Conservation (phyloP, 2,329 filamentous ascomycete species). For the Paecilomyces niveus region DNA sequence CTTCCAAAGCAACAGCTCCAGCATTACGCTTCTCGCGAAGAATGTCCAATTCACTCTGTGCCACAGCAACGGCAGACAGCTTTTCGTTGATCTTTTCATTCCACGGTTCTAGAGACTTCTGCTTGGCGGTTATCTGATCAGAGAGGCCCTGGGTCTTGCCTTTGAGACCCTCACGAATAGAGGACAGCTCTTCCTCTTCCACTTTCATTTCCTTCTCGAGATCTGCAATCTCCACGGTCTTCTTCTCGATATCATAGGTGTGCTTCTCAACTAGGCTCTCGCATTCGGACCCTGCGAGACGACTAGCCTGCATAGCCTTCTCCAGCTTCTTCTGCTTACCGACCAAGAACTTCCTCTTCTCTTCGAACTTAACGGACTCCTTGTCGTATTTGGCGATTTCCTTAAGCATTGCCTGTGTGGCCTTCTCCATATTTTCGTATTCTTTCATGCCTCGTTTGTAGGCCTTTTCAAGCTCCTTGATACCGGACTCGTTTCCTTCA, state of each 20-base stretch:
- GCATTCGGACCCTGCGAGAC: conserved; percentile 66
- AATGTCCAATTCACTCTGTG: conserved; percentile 89
- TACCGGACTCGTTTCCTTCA: conserved; percentile 78
- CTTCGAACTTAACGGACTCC: conserved; percentile 93
- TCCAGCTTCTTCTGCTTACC: conserved; percentile 94
- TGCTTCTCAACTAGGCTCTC: conserved; percentile 72
- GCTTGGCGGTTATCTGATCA: conserved; percentile 83
- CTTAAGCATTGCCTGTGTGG: conserved; percentile 70
- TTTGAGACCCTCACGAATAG: conserved; percentile 80
- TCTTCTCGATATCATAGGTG: conserved; percentile 67
- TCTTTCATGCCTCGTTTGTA: conserved; percentile 79
- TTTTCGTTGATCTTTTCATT: conserved; percentile 95
- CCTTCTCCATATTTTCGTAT: conserved; percentile 74
- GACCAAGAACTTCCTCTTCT: conserved; percentile 89
- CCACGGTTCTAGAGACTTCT: conserved; percentile 94
- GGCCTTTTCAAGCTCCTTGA: conserved; percentile 79
- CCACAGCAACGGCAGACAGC: conserved; percentile 86
- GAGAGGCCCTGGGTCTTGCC: conserved; percentile 95
- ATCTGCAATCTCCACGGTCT: conserved; percentile 63
- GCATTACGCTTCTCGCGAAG: conserved; percentile 83
- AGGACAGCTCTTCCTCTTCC: conserved; percentile 74
- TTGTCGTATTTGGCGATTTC: conserved; percentile 92
- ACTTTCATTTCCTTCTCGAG: conserved; percentile 69
- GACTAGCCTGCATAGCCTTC: conserved; percentile 73
- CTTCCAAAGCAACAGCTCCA: conserved; percentile 74